Conservation (phyloP, 768 basidiomycete species). For the Termitomyces sp. region DNA sequence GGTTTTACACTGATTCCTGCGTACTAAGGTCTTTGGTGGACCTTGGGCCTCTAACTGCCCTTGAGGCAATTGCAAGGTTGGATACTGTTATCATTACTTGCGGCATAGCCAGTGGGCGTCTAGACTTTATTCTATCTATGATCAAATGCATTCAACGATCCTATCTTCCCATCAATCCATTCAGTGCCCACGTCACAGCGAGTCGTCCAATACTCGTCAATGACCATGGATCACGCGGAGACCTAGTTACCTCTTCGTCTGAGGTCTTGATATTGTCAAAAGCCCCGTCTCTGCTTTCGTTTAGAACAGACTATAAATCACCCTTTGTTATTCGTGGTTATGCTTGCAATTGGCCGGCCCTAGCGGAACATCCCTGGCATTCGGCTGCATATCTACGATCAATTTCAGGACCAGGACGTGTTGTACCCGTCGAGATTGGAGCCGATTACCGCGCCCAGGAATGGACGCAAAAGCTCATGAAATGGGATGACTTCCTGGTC, state of each 20-base stretch:
- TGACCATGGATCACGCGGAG: neutral
- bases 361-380: constrained; percentile 63
- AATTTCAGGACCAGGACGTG: constrained; percentile 71
- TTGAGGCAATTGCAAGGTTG: constrained; percentile 50
- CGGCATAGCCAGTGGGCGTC: constrained; percentile 59
- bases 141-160: constrained; percentile 55
- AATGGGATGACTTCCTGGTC: constrained; percentile 71
- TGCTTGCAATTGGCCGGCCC: constrained; percentile 73
- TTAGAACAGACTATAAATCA: constrained; percentile 33
- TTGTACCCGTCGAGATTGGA: constrained; percentile 91
- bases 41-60: constrained; percentile 19
- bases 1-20: constrained; percentile 71
- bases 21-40: constrained; percentile 49
- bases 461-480: constrained; percentile 80
- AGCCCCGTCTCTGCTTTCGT: constrained; percentile 54
- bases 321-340: constrained; percentile 76
- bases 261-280: constrained; percentile 34
- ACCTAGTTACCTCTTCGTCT: constrained; percentile 17
- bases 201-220: neutral
- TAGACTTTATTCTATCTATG: constrained; percentile 56
- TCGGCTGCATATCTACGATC: constrained; percentile 63
- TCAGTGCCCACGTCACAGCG: neutral
- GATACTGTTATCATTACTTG: constrained; percentile 84
- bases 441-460: constrained; percentile 69
- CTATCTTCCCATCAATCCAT: constrained; percentile 12